These are phyloP conservation scores for Apiospora kogelbergensis DNA, from an alignment of 2,329 filamentous ascomycete species.

Conservation along the genomic window DNA sequence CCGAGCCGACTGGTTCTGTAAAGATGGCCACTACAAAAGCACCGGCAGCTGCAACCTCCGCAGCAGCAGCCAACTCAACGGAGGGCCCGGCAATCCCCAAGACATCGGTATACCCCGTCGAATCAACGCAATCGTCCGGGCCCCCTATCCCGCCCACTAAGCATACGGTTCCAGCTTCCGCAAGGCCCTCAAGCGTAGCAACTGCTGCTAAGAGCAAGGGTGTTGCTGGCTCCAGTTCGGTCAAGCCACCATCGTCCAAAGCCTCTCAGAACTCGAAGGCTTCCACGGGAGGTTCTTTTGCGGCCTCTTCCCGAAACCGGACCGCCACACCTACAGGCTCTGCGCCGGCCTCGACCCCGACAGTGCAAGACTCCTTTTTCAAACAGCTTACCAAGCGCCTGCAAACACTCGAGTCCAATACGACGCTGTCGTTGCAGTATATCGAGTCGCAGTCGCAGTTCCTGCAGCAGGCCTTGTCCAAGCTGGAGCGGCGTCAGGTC, in stretches of 20 bases:
- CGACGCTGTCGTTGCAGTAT: conserved; percentile 89
- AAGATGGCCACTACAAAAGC: conserved; percentile 10
- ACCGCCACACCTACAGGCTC: conserved; percentile 40
- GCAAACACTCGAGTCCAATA: conserved; percentile 87
- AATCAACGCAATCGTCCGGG: not conserved
- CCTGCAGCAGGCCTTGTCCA: conserved; percentile 80
- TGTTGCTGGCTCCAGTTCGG: conserved; percentile 24
- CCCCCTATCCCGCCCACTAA: conserved; percentile 17
- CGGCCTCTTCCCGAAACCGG: conserved; percentile 32
- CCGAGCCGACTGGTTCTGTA: conserved; percentile 3
- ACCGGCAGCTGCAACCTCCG: conserved; percentile 8
- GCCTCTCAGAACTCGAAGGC: conserved; percentile 21
- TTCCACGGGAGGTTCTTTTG: conserved; percentile 17
- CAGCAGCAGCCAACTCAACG: not conserved
- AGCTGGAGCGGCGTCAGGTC: conserved; percentile 84
- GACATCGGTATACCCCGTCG: not conserved
- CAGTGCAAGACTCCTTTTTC: conserved; percentile 97
- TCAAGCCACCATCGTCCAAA: conserved; percentile 29
- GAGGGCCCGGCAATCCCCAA: conserved; percentile 1
- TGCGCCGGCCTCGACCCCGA: conserved; percentile 62
- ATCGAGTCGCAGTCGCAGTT: conserved; percentile 95
- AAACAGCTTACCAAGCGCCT: conserved; percentile 93
- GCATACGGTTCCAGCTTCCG: conserved; percentile 15
- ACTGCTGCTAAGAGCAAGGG: conserved; percentile 23
- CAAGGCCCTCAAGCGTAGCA: conserved; percentile 18